Evolutionary conservation across 306 rosid species (phyloP).

Genomic region (Inga laurina): DNA sequence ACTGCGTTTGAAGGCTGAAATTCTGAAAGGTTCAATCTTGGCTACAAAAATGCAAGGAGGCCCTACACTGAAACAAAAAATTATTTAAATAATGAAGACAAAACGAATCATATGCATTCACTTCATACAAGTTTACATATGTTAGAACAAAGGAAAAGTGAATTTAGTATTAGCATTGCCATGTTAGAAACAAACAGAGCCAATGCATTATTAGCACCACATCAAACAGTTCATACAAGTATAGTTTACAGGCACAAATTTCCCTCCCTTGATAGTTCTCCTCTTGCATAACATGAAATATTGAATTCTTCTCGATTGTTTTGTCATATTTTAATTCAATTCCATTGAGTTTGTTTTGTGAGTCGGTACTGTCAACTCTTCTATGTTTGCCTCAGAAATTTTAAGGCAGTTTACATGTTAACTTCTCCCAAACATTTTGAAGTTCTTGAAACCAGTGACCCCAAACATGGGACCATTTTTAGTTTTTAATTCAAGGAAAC

Average conservation of each 20-base stretch:
- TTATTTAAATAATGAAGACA: constrained; percentile 34
- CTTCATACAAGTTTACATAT: neutral
- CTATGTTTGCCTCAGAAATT: constrained; percentile 5
- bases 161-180: constrained; percentile 3
- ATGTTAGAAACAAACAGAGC: constrained; percentile 11
- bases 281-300: constrained; percentile 5
- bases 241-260: constrained; percentile 11
- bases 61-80: constrained; percentile 78
- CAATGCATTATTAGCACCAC: neutral
- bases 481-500: constrained; percentile 18
- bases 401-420: constrained; percentile 13
- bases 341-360: constrained; percentile 5
- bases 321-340: constrained; percentile 15
- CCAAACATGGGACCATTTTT: neutral
- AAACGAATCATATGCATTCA: constrained; percentile 23
- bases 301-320: neutral
- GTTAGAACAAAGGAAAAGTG: constrained; percentile 4
- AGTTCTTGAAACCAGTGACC: constrained; percentile 11
- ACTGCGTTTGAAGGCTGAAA: constrained; percentile 80
- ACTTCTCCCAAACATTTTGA: constrained; percentile 22
- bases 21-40: constrained; percentile 57
- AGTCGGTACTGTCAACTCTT: constrained; percentile 5
- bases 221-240: constrained; percentile 17
- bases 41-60: constrained; percentile 60
- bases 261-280: constrained; percentile 9